Conservation (phyloP, 345 rosid genomes). For the Nasturtium officinale region DNA sequence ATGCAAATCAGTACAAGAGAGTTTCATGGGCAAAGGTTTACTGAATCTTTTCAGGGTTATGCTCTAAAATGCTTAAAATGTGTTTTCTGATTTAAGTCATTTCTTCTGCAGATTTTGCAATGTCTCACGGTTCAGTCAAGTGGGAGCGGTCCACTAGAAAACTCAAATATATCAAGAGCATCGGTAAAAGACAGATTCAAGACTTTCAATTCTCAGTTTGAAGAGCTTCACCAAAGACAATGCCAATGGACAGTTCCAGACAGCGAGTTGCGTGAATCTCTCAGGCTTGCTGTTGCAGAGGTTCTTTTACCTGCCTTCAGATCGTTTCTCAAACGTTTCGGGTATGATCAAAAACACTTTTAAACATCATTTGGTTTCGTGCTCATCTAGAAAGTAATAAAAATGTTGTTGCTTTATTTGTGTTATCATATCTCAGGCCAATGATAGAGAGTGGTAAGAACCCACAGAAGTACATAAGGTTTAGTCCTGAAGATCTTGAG, state of each 20-base stretch:
- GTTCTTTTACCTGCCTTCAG: conserved; percentile 93
- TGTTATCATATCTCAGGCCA: conserved; percentile 54
- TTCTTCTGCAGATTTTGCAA: conserved; percentile 76
- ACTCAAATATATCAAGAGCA: conserved; percentile 66
- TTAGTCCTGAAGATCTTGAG: conserved; percentile 76
- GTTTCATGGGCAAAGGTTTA: conserved; percentile 95
- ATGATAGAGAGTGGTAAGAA: conserved; percentile 84
- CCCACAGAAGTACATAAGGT: conserved; percentile 82
- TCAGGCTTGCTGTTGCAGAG: conserved; percentile 96
- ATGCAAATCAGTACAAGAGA: conserved; percentile 97
- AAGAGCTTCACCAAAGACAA: conserved; percentile 91
- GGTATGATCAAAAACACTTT: conserved; percentile 42
- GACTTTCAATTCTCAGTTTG: conserved; percentile 82
- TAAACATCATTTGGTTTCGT: not conserved
- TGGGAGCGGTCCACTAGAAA: conserved; percentile 43
- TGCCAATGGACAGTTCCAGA: conserved; percentile 98
- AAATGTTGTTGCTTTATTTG: not conserved
- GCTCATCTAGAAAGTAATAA: not conserved
- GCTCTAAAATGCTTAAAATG: not conserved
- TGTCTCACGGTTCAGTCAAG: conserved; percentile 74
- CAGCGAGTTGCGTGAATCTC: conserved; percentile 87
- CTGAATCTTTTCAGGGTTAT: not conserved
- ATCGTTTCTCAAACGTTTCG: conserved; percentile 86
- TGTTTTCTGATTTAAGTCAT: not conserved
- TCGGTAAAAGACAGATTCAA: conserved; percentile 87